Conservation (phyloP, 2,329 filamentous ascomycete species). For the Paraphoma sp. region DNA sequence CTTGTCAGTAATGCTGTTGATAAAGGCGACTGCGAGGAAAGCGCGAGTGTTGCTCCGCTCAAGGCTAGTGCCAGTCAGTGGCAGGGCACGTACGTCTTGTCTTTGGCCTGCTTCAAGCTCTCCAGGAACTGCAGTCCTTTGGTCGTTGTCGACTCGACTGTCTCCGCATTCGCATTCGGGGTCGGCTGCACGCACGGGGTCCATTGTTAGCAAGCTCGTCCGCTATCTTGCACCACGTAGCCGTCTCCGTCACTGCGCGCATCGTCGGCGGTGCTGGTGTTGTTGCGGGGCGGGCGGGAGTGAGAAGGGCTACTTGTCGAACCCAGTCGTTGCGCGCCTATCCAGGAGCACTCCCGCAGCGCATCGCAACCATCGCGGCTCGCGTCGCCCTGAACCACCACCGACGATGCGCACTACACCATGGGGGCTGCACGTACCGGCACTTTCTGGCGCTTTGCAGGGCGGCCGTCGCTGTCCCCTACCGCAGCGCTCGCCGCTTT, state of each 20-base stretch:
- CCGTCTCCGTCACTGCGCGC: slow-evolving; percentile 10
- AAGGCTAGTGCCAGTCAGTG: slow-evolving; percentile 1
- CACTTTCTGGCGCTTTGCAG: slow-evolving; percentile 65
- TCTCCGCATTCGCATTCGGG: slow-evolving; percentile 56
- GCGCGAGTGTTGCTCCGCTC: slow-evolving; percentile 3
- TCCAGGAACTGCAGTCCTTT: slow-evolving; percentile 77
- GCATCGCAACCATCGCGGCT: slow-evolving; percentile 33
- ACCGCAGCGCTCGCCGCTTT: slow-evolving; percentile 58
- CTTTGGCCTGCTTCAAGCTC: slow-evolving; percentile 75
- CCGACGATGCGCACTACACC: slow-evolving; percentile 28
- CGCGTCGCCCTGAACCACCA: slow-evolving; percentile 24
- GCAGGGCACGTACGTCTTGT: slow-evolving; percentile 73
- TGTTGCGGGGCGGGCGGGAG: slow-evolving; percentile 35
- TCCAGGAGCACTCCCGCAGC: slow-evolving; percentile 39
- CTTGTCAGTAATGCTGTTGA: slow-evolving; percentile 27
- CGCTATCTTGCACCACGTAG: not conserved
- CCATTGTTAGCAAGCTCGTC: slow-evolving; percentile 33
- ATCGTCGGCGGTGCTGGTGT: slow-evolving; percentile 34
- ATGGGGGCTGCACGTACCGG: slow-evolving; percentile 58
- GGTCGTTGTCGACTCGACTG: slow-evolving; percentile 70
- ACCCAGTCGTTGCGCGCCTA: slow-evolving; percentile 42
- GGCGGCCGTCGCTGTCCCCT: slow-evolving; percentile 60
- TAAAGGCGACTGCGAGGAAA: not conserved
- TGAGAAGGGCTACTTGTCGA: slow-evolving; percentile 39
- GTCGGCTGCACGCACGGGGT: slow-evolving; percentile 34